Conservation (phyloP, 2,329 filamentous ascomycete genomes). For the Juglanconis oblonga region DNA sequence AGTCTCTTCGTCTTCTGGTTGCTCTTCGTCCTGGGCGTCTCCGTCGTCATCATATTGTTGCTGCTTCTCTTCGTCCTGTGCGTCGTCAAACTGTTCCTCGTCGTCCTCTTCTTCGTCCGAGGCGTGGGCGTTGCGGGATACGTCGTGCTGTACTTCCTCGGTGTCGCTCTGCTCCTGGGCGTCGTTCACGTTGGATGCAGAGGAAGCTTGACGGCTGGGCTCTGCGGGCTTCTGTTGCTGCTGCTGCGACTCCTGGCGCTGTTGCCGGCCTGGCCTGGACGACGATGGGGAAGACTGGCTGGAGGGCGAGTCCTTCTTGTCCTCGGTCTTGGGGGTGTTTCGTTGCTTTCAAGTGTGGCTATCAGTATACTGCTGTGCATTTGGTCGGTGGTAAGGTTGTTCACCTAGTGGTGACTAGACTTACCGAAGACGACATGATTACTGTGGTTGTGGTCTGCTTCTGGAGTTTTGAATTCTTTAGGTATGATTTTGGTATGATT, state of each 20-base stretch:
- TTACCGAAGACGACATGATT: slow-evolving; percentile 19
- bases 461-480: neutral
- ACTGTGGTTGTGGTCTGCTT: neutral
- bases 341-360: slow-evolving; percentile 12
- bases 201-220: neutral
- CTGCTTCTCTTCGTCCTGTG: slow-evolving; percentile 20
- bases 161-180: slow-evolving; percentile 17
- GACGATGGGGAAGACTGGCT: neutral
- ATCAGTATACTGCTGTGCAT: neutral
- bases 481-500: neutral
- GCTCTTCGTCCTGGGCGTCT: slow-evolving; percentile 19
- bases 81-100: slow-evolving; percentile 17
- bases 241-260: slow-evolving; percentile 12
- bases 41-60: slow-evolving; percentile 20
- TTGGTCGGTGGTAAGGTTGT: neutral
- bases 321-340: slow-evolving; percentile 11
- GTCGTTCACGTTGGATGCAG: slow-evolving; percentile 1
- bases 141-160: slow-evolving; percentile 13
- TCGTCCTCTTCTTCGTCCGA: slow-evolving; percentile 11
- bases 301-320: slow-evolving; percentile 8
- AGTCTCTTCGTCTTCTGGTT: slow-evolving; percentile 29
- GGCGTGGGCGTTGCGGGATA: slow-evolving; percentile 8
- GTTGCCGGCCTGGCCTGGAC: neutral
- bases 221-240: neutral
- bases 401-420: neutral